Evolutionary conservation across 1,284 basidiomycete species (phyloP), one percentile per base, ranked within the genome.

Genomic region (Malassezia nana): DNA sequence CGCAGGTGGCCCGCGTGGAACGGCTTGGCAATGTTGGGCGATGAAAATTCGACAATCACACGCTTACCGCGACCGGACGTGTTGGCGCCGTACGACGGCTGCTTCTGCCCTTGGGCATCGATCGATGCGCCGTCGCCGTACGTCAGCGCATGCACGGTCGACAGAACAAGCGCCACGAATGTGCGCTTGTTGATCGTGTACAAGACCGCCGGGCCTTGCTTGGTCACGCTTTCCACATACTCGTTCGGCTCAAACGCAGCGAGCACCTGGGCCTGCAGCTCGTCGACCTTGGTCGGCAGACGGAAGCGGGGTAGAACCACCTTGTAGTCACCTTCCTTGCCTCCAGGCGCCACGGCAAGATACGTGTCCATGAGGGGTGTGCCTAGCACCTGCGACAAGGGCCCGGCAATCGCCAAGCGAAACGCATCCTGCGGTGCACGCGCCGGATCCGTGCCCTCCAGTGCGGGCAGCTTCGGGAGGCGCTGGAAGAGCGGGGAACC

Each of bases 1-100:
- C 94, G 82, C 59, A 98, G 78, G 75, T 98, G 92, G 15, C 94
- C 94, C 52, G 95, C 91, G 71, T 98, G 92, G 82, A 98, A 98
- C 5, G 87, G 87, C 75, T 99, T 99, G 32, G 94, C 92, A 70
- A 98, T 96, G 75, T 99, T 98, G 16, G 92, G 91, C 4, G 87
- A 89, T 0, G 89, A 94, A 76, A 91, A 98, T 75, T 98, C 80
- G 61, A 81, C 86, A 65, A 74, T 60, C 44, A 65, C 52, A 41
- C 55, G 55, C 52, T 74, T 71, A 47, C 69, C 69, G 40, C 59
- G 55, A 22, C 69, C 71, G 28, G 63, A 57, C 4, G 50, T 50
- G 62, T 74, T 74, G 38, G 70, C 62, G 20, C 71, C 71, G 59
- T 74, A 74, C 20, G 64, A 65, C 1, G 65, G 57, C 16, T 51